These are phyloP conservation scores for Colletotrichum chrysophilum DNA, from an alignment of 2,329 filamentous ascomycete species.

Conservation along the genomic window DNA sequence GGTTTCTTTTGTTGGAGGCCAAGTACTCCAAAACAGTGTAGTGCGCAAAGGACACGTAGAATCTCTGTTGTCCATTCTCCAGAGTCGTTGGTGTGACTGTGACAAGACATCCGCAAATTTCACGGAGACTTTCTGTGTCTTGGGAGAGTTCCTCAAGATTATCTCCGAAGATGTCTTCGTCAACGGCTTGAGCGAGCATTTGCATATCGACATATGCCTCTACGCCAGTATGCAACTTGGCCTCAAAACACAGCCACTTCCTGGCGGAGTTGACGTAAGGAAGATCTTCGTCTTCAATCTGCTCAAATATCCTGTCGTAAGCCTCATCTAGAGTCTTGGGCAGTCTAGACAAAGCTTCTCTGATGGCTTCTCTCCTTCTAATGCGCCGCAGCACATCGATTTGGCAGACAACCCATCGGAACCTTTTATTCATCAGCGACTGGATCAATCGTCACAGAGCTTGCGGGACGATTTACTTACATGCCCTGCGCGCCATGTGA, in stretches of 20 bases:
- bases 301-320: not conserved
- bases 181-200: fast-evolving
- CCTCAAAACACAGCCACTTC: not conserved
- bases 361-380: fast-evolving
- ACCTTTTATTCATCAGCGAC: not conserved
- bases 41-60: fast-evolving
- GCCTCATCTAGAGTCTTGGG: not conserved
- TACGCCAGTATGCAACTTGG: fast-evolving
- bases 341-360: fast-evolving
- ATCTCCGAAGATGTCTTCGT: fast-evolving
- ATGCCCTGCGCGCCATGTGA: not conserved
- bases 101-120: fast-evolving
- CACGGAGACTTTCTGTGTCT: fast-evolving
- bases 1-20: fast-evolving
- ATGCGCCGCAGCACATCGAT: not conserved
- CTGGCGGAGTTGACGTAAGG: not conserved
- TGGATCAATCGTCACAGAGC: no score
- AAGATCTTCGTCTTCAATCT: not conserved
- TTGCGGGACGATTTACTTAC: no score
- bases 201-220: fast-evolving
- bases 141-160: fast-evolving
- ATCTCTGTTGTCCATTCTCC: fast-evolving
- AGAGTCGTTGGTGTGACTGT: not conserved
- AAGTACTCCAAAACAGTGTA: not conserved
- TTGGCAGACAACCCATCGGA: not conserved